These are phyloP conservation scores for Fusarium marasasianum DNA, from an alignment of 2,329 filamentous ascomycete species.

Conservation along the genomic window DNA sequence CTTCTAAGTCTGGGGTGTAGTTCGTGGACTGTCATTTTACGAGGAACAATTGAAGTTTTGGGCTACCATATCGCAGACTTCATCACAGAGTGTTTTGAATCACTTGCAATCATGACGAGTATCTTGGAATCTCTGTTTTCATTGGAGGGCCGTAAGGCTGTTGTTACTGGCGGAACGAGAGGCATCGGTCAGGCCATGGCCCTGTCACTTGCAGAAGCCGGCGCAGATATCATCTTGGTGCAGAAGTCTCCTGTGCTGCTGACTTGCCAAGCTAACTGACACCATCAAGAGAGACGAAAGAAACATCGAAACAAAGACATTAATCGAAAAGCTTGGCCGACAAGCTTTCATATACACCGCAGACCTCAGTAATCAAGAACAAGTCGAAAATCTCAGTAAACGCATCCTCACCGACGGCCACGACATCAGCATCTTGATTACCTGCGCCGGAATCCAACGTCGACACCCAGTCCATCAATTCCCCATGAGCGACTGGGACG, in stretches of 20 bases:
- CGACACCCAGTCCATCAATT: constrained; percentile 80
- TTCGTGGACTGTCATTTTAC: background rate
- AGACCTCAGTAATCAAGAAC: constrained; percentile 69
- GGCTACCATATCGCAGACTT: background rate
- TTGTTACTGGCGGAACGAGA: constrained; percentile 65
- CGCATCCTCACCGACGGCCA: constrained; percentile 67
- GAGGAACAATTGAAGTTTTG: accelerated
- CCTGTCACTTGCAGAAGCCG: constrained; percentile 66
- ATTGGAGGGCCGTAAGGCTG: constrained; percentile 63
- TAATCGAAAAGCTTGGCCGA: constrained; percentile 71
- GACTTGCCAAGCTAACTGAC: background rate
- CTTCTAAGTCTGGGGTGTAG: background rate
- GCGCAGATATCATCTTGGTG: constrained; percentile 65
- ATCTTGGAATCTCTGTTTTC: constrained; percentile 54
- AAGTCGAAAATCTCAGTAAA: constrained; percentile 68
- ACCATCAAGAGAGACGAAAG: constrained; percentile 50
- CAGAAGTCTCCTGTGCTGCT: constrained; percentile 47
- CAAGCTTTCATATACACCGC: constrained; percentile 73
- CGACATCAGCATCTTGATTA: constrained; percentile 79
- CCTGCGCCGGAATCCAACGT: constrained; percentile 86
- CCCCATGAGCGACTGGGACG: constrained; percentile 79
- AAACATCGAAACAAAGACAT: constrained; percentile 62
- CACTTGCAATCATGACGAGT: background rate
- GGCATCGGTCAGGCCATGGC: constrained; percentile 67
- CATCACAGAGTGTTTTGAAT: accelerated